A percentile compares a stretch with the other conserved stretches of the same genome.
phyloP scores from a whole-genome alignment of 352 stramenopile species.

The Peronosclerospora sorghi region DNA sequence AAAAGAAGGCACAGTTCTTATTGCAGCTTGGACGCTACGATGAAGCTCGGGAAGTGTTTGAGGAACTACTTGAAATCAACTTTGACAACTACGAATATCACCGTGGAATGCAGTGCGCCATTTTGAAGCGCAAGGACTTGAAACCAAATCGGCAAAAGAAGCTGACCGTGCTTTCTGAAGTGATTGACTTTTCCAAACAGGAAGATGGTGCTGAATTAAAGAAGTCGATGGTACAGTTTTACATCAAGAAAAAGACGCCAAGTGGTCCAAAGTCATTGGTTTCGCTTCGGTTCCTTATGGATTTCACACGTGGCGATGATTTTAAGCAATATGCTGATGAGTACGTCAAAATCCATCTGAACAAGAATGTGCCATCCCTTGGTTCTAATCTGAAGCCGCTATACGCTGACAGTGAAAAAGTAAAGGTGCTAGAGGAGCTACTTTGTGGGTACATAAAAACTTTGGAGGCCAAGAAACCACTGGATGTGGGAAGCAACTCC shows the following conservation, averaged over 20 bases:
- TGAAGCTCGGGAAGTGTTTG: slow-evolving; percentile 53
- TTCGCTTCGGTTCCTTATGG: slow-evolving; percentile 86
- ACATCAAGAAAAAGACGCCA: slow-evolving; percentile 31
- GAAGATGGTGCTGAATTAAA: slow-evolving; percentile 30
- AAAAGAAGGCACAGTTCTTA: slow-evolving; percentile 68
- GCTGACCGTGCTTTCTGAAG: slow-evolving; percentile 27
- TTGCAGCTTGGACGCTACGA: slow-evolving; percentile 52
- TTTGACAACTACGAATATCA: slow-evolving; percentile 89
- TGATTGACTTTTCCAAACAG: slow-evolving; percentile 40
- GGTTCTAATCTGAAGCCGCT: slow-evolving; percentile 89
- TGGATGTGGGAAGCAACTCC: slow-evolving; percentile 27
- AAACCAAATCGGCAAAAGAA: slow-evolving; percentile 25
- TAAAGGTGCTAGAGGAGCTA: slow-evolving; percentile 57
- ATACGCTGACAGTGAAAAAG: slow-evolving; percentile 57
- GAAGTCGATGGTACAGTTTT: slow-evolving; percentile 41
- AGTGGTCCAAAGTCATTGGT: slow-evolving; percentile 65
- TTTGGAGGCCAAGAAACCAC: slow-evolving; percentile 51
- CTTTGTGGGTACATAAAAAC: slow-evolving; percentile 72
- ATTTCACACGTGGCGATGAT: slow-evolving; percentile 65
- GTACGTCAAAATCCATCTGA: slow-evolving; percentile 60
- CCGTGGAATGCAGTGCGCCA: slow-evolving; percentile 71
- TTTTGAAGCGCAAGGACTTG: slow-evolving; percentile 48
- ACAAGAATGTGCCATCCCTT: slow-evolving; percentile 89
- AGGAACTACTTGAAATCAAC: slow-evolving; percentile 76
- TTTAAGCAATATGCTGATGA: slow-evolving; percentile 63